A percentile compares a stretch with the other conserved stretches of the same genome.
Evolutionary conservation across 106 monocot genomes (phyloP).

Genomic region (Platanthera zijinensis): DNA sequence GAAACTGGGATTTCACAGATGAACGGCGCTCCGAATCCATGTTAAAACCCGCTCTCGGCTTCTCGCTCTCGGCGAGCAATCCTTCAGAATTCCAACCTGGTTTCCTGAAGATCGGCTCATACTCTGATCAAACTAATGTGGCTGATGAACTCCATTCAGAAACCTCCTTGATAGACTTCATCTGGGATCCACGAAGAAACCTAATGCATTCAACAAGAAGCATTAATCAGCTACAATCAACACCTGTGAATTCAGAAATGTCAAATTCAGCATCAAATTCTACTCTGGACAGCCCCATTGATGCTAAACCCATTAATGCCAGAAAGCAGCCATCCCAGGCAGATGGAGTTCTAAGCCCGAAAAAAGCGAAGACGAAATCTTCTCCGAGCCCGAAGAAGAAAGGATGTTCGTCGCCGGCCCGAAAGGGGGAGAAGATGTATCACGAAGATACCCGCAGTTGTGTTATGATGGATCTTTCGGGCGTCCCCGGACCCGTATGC

Average conservation of each 20-base stretch:
- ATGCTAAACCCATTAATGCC: constrained; percentile 16
- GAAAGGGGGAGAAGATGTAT: constrained; percentile 41
- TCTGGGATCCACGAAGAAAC: constrained; percentile 50
- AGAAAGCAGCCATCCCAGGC: constrained; percentile 21
- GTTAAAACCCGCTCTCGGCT: constrained; percentile 15
- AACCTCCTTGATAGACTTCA: constrained; percentile 24
- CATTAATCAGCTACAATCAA: constrained; percentile 8
- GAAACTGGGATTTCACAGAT: constrained; percentile 54
- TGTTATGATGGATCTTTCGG: constrained; percentile 29
- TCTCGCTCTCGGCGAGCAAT: constrained; percentile 13
- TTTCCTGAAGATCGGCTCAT: constrained; percentile 44
- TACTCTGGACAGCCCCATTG: neutral
- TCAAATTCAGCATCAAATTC: constrained; percentile 3
- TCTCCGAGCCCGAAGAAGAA: constrained; percentile 25
- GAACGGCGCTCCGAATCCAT: constrained; percentile 14
- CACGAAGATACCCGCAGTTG: constrained; percentile 23
- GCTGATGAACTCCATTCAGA: constrained; percentile 11
- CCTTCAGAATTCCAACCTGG: constrained; percentile 20
- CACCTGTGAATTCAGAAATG: constrained; percentile 19
- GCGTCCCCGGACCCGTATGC: constrained; percentile 56
- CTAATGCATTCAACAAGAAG: constrained; percentile 21
- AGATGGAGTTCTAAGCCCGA: constrained; percentile 19
- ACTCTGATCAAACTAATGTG: constrained; percentile 18
- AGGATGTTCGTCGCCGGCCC: constrained; percentile 10
- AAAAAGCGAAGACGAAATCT: constrained; percentile 33